These are phyloP conservation scores for Calonectria leucothoes DNA, from an alignment of 2,329 filamentous ascomycete species.

Conservation along the genomic window DNA sequence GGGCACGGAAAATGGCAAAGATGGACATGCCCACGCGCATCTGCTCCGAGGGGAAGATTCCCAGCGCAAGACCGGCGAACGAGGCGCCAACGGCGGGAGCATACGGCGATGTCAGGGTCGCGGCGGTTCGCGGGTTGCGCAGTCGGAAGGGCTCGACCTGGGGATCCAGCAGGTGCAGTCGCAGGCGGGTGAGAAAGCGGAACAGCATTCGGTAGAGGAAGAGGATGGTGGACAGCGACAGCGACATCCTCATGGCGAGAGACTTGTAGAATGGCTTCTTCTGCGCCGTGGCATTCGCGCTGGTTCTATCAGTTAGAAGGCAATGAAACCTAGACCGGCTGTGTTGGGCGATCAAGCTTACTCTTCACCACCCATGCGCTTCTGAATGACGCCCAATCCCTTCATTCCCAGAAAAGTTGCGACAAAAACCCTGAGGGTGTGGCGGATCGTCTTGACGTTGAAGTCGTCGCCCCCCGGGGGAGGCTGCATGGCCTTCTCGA, in stretches of 20 bases:
- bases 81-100: constrained; percentile 93
- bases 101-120: constrained; percentile 82
- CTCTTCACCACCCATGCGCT: constrained; percentile 60
- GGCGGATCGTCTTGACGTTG: constrained; percentile 76
- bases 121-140: constrained; percentile 82
- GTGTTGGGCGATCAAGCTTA: constrained; percentile 52
- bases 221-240: constrained; percentile 86
- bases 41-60: constrained; percentile 74
- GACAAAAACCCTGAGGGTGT: constrained; percentile 77
- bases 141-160: constrained; percentile 83
- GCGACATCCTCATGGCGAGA: constrained; percentile 79
- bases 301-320: constrained; percentile 29
- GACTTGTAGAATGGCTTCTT: constrained; percentile 71
- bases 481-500: constrained; percentile 55
- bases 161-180: constrained; percentile 82
- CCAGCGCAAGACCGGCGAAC: constrained; percentile 84
- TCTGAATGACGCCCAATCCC: constrained; percentile 66
- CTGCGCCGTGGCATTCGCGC: constrained; percentile 46
- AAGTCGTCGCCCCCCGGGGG: constrained; percentile 68
- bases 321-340: neutral
- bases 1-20: constrained; percentile 81
- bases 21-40: constrained; percentile 85
- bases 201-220: constrained; percentile 90
- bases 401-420: constrained; percentile 73
- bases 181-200: constrained; percentile 86